Evolutionary conservation across 2,329 filamentous ascomycete species (phyloP).

Genomic region (Purpureocillium takamizusanense): DNA sequence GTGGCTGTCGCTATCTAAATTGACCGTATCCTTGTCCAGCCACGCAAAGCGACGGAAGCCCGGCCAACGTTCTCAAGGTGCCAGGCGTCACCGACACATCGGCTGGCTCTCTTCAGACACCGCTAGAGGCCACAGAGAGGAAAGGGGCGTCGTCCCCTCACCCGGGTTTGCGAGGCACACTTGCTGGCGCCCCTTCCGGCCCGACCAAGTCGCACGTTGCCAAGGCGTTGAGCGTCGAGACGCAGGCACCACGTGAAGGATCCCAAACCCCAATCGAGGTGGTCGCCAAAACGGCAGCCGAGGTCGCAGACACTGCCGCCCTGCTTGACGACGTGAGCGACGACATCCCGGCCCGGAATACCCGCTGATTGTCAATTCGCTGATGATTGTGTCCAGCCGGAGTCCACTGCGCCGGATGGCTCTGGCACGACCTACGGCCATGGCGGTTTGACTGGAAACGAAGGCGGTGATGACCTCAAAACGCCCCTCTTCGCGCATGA

Average conservation of each 20-base stretch:
- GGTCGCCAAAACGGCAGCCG: constrained; percentile 31
- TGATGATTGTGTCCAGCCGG: constrained; percentile 8
- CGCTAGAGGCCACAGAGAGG: constrained; percentile 6
- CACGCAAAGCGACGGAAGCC: constrained; percentile 5
- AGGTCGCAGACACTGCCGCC: constrained; percentile 33
- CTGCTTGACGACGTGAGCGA: constrained; percentile 21
- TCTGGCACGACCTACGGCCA: background rate
- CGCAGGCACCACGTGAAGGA: constrained; percentile 8
- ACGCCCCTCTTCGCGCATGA: constrained; percentile 40
- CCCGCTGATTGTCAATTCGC: constrained; percentile 10
- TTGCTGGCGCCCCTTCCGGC: background rate
- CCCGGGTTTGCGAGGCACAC: background rate
- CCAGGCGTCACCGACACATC: constrained; percentile 6
- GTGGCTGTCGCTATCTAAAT: background rate
- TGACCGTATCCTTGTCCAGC: constrained; percentile 3
- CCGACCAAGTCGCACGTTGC: constrained; percentile 3
- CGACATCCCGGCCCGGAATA: constrained; percentile 1
- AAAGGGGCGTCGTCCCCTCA: background rate
- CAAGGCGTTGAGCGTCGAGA: constrained; percentile 15
- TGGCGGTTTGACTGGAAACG: constrained; percentile 7
- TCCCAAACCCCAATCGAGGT: constrained; percentile 30
- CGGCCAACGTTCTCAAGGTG: constrained; percentile 10
- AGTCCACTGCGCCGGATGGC: constrained; percentile 2
- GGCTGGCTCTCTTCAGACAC: constrained; percentile 1
- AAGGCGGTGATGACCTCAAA: constrained; percentile 12